Base-by-base conservation (phyloP, 169 alveolate species). In the Cryptosporidium ubiquitum region DNA sequence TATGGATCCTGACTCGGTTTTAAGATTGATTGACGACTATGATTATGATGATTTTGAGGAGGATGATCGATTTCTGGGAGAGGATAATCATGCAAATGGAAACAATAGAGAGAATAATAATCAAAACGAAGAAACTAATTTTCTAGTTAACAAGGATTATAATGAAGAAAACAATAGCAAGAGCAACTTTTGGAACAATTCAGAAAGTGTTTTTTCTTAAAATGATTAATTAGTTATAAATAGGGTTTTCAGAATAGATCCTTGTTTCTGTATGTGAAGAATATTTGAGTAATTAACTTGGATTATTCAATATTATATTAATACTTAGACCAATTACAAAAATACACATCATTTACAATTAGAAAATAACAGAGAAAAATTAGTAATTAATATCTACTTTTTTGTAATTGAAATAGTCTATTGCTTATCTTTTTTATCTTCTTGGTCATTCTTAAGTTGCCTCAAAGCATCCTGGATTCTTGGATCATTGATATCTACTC, bases 401-500 rank as follows among this genome's bases (percentile, higher is more conserved):
- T n/a, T 64, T 64, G n/a, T 58, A 58, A 31, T 58, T 23, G 3
- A 12, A 23, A 23, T 58, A 31, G 51, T 29, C 33, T 29, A 31
- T 26, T 55, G 37, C 12, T 86, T 74, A 14, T 86, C 92, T 69
- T 84, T 66, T 16, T 91, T 37, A 40, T 91, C 70, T n/a, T 69
- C 37, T 44, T 84, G 61, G 31, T 91, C 84, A 29, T 69, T 20
- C 47, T 69, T 75, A 16, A 73, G 55, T 9, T 61, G 64, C 84
- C 74, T 86, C 7, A 91, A 31, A 6, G 93, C 93, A n/a, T 69
- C 92, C 47, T 91, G 93, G 35, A 91, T 91, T 42, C 86, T 35
- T 7, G 94, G 94, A 29, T 91, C 94, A 29, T 92, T 69, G 39
- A 84, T 57, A 42, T 92, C 92, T 12, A 92, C 94, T n/a, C 94